Evolutionary conservation across 192 early-diverging fungal species (phyloP).

Genomic region (Coemansia sp.): DNA sequence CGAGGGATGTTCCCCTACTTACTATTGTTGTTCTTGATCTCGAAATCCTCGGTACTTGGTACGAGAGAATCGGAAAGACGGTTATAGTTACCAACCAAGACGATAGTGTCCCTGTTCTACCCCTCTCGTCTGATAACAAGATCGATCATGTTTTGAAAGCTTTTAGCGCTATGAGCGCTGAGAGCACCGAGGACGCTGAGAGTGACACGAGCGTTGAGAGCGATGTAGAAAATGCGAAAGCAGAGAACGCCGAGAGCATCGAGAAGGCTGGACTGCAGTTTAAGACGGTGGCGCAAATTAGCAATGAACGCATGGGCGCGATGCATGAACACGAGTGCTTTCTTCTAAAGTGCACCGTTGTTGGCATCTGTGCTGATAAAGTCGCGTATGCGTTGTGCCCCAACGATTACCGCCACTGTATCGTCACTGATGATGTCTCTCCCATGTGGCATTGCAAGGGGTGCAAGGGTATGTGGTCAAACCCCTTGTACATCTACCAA

Average conservation of each 20-base stretch:
- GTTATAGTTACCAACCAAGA: not conserved
- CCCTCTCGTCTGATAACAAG: not conserved
- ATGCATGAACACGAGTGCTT: conserved; percentile 77
- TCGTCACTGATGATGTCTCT: no score
- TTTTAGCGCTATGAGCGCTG: not conserved
- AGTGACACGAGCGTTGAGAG: no score
- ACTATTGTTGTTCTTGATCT: conserved; percentile 38
- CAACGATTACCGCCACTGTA: conserved; percentile 79
- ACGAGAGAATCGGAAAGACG: conserved; percentile 28
- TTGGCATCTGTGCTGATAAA: conserved; percentile 70
- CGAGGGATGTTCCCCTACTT: conserved; percentile 25
- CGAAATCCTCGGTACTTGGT: conserved; percentile 32
- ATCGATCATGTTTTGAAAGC: no score
- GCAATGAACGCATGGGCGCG: conserved; percentile 69
- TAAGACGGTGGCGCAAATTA: conserved; percentile 71
- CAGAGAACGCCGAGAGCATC: not conserved
- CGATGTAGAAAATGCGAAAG: not conserved
- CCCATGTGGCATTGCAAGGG: conserved; percentile 93
- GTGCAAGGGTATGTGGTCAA: conserved; percentile 70
- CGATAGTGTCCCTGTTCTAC: not conserved
- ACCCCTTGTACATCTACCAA: conserved; percentile 84
- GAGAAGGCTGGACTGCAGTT: conserved; percentile 35
- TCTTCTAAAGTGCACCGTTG: conserved; percentile 68
- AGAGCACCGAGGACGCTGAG: not conserved
- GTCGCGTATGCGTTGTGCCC: conserved; percentile 87